Conservation (phyloP, 2,329 filamentous ascomycete genomes). For the Xylariales sp. region DNA sequence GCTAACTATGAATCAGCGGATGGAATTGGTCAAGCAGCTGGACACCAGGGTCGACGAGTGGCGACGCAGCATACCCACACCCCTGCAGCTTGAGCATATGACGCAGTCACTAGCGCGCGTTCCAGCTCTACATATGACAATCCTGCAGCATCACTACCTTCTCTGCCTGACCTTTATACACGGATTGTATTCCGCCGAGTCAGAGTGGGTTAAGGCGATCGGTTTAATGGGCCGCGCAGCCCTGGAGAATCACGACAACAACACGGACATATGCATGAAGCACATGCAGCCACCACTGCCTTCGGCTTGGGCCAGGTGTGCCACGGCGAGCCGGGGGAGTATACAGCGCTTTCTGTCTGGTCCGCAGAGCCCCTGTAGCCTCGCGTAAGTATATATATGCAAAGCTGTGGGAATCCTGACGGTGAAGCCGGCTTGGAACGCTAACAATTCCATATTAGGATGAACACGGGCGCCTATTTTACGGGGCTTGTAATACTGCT, state of each 20-base stretch:
- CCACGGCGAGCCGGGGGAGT: conserved; percentile 15
- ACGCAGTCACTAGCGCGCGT: conserved; percentile 20
- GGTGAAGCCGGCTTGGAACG: no score
- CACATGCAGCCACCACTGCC: conserved; percentile 12
- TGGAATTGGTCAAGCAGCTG: conserved; percentile 19
- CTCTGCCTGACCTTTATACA: conserved; percentile 30
- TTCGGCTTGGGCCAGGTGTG: conserved; percentile 15
- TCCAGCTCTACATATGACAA: conserved; percentile 28
- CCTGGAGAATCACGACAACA: conserved; percentile 17
- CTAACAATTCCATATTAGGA: no score
- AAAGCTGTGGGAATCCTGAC: no score
- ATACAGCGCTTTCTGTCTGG: conserved; percentile 14
- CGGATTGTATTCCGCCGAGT: conserved; percentile 32
- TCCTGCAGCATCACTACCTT: conserved; percentile 32
- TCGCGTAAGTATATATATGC: conserved; percentile 13
- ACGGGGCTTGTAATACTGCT: conserved; percentile 19
- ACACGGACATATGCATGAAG: conserved; percentile 10
- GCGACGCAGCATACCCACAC: conserved; percentile 26
- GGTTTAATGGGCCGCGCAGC: conserved; percentile 20
- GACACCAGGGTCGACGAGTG: conserved; percentile 29
- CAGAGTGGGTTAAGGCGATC: conserved; percentile 31
- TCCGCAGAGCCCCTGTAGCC: conserved; percentile 10
- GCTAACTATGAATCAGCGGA: conserved; percentile 20
- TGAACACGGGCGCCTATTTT: conserved; percentile 18
- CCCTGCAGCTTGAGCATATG: conserved; percentile 25